Evolutionary conservation across 2,329 filamentous ascomycete genomes (phyloP), one percentile per base, ranked within the genome.

Genomic region (Dactylellina leptospora): DNA sequence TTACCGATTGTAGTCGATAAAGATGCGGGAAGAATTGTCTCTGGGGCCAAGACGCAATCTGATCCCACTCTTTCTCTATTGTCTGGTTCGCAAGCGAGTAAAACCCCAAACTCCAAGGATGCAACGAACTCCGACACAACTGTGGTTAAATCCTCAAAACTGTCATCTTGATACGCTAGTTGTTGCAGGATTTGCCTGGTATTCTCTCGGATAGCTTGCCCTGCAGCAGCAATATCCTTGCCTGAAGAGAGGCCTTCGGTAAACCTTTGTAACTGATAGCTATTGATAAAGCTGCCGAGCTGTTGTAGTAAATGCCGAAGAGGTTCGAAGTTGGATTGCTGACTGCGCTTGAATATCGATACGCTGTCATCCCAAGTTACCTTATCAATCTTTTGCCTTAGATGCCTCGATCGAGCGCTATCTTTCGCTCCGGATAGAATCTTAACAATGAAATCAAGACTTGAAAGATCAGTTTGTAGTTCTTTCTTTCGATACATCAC

Each of bases 111-210:
- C 28, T 72, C 68, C 13, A 72, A 30, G 1, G 51, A 44, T 33
- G 45, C 20, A 18, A 64, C 53, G 45, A 72, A 72, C 23, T 72
- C 68, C 23, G 60, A 27, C 3, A 72, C 68, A 25, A 72, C 60
- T 10, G 42, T 28, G 2, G 68, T 64, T 9, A 72, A 36, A 50
- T 72, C 68, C 27, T 72, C 68, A 28, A 64, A 72, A 10, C 38
- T 27, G 8, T 72, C 68, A n/a, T 72, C 68, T 30, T 72, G 68
- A 6, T 50, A 38, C 23, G 47, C 28, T 9, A 72, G 33, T 23
- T 72, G 68, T 18, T 64, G 59, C 18, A 64, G 25, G 25, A 72
- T 64, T 55, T 72, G 68, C 20, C 40, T 59, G 20, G 60, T 40
- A 36, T 72, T 72, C 36, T 72, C 53, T 20, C 68, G 59, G 16